Base-by-base conservation (phyloP, 257 asterid species). In the Echium plantagineum region DNA sequence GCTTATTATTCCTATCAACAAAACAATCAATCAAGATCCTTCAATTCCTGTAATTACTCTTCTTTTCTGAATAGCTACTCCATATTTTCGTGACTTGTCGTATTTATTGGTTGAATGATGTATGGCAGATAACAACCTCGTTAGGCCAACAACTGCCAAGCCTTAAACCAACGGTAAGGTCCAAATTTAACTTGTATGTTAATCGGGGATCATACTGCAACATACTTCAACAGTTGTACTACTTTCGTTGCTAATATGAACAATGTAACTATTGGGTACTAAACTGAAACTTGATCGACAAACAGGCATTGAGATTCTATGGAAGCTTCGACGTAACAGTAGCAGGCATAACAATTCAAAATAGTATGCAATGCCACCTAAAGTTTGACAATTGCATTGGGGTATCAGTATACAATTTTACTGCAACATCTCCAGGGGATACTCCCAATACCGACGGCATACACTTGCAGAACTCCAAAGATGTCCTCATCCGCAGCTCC, bases 381-480 rank as follows among this genome's bases (percentile, higher is more conserved):
- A 91, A 91, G 65, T 88, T 91, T 38, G 96, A 91, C 59, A 80
- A 81, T 18, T 91, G 98, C 72, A 54, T 69, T 16, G 96, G 94
- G 19, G 95, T 88, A 21, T 61, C 72, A 15, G 98, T 88, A 15
- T 74, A 76, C 83, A 79, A 84, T 70, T 74, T 91, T 58, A 79
- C 71, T 0, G 82, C 67, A 24, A 73, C 80, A 9, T 91, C 98
- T 12, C 98, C 98, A 0, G 94, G 94, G 2, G 78, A 84, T 63
- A 91, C 96, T 63, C 98, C 96, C 24, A 91, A 91, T 58, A 91
- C 98, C 0, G 96, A 91, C 13, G 98, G 98, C 46, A 91, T 91
- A 52, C 98, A 91, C 68, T 72, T 91, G 28, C 94, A 85, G 71
- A 85, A 91, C 78, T 85, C 98, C 48, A 84, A 80, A 71, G 94